Evolutionary conservation across 345 rosid species (phyloP), one percentile per base, ranked within the genome.

Genomic region (Acer yangbiense): DNA sequence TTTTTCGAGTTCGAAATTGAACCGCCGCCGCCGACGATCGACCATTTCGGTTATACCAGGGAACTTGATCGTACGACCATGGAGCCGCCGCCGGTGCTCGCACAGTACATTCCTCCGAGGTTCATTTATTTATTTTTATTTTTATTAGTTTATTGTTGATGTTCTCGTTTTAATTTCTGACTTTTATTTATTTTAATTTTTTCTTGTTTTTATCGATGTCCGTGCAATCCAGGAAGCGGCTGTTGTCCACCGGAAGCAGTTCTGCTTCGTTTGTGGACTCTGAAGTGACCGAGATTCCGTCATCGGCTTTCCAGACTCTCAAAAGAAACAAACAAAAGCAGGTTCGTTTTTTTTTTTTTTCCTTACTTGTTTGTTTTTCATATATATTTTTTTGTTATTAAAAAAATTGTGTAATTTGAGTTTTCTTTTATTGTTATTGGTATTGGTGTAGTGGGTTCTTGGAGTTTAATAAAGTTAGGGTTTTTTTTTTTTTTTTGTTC

Each of bases 251-350:
- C 58, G 43, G 75, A 27, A 23, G 75, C 39, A 23, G 69, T 62
- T 76, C 82, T n/a, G 68, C 23, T 18, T 21, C 64, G 25, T 77
- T 62, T 64, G 90, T 94, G 92, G 97, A 92, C 81, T 86, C 94
- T 0, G 86, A 89, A 52, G 89, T 87, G 72, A 85, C 87, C 81
- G 93, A 92, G 88, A 85, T 92, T 80, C 84, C 91, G 39, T 86
- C 88, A 52, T 88, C 88, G 78, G 27, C 70, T 32, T 80, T 81
- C 77, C 83, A 86, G 73, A 17, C 85, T 75, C 79, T 83, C 58
- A 81, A 48, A 41, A 74, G 75, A 75, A 74, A 64, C 41, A 88
- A 82, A 70, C 81, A 76, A 2, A 84, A 83, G 20, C 81, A 91
- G 98, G 98, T 92, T 46, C 7, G 50, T 46, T 46, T 46, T 29